Percentiles rank a stretch among this genome's conserved stretches.
Evolutionary conservation across 805 yeast species (phyloP).

Genomic region (Candida succiphila): DNA sequence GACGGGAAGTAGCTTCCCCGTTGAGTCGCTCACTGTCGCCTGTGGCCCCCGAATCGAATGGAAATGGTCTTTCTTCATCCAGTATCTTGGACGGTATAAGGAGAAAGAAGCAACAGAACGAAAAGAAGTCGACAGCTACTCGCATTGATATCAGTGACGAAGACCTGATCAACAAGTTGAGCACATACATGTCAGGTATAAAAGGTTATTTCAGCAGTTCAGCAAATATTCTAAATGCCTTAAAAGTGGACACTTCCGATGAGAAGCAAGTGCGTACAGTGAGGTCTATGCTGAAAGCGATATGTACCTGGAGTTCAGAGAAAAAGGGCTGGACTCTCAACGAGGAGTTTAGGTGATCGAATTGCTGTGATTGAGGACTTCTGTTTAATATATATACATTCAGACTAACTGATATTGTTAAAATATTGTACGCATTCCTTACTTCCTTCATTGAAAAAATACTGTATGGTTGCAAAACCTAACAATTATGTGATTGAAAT

Average conservation of each 20-base stretch:
- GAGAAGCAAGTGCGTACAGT: slow-evolving; percentile 50
- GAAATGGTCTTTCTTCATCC: slow-evolving; percentile 26
- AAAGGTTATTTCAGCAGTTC: slow-evolving; percentile 22
- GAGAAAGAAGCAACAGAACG: slow-evolving; percentile 22
- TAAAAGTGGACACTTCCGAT: slow-evolving; percentile 26
- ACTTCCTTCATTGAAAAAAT: neutral
- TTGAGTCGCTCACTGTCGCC: neutral
- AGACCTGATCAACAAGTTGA: slow-evolving; percentile 10
- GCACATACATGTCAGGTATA: slow-evolving; percentile 18
- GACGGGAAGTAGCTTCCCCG: neutral
- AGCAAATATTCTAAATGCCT: slow-evolving; percentile 14
- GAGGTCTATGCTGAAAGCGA: slow-evolving; percentile 56
- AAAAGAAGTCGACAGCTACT: neutral
- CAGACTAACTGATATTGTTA: neutral
- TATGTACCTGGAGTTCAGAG: slow-evolving; percentile 57
- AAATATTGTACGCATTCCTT: neutral
- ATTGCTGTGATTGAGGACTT: neutral
- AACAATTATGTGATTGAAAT: no score
- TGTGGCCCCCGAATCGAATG: neutral
- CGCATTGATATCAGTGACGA: slow-evolving; percentile 4
- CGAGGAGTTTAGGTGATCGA: slow-evolving; percentile 35
- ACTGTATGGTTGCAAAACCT: no score
- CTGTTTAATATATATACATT: neutral
- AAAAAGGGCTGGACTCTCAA: slow-evolving; percentile 58
- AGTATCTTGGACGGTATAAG: slow-evolving; percentile 39